These are phyloP conservation scores for Macrotyloma uniflorum DNA, from an alignment of 306 rosid genomes.

Conservation along the genomic window DNA sequence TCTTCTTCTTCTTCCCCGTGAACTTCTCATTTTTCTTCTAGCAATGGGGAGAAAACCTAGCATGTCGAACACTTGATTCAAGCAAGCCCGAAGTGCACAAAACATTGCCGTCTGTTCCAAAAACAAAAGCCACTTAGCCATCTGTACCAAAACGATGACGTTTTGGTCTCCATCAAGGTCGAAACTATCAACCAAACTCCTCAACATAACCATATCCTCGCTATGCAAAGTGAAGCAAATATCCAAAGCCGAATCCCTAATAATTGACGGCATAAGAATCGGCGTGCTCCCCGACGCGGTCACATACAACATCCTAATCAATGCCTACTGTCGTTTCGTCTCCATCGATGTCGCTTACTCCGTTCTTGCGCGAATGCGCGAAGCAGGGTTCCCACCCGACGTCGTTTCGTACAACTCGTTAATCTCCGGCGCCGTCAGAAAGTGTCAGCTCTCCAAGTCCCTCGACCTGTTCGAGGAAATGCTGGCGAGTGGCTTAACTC, in stretches of 20 bases:
- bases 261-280: slow-evolving; percentile 65
- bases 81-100: too few relatives aligned
- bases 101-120: too few relatives aligned
- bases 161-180: neutral
- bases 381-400: slow-evolving; percentile 72
- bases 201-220: slow-evolving; percentile 70
- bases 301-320: slow-evolving; percentile 77
- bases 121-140: too few relatives aligned
- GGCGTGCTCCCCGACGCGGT: slow-evolving; percentile 69
- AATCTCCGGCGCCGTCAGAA: slow-evolving; percentile 59
- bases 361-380: slow-evolving; percentile 66
- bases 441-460: slow-evolving; percentile 42
- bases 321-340: slow-evolving; percentile 66
- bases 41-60: too few relatives aligned
- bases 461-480: slow-evolving; percentile 73
- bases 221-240: slow-evolving; percentile 57
- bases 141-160: neutral
- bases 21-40: too few relatives aligned
- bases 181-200: slow-evolving; percentile 61
- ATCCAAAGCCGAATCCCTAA: slow-evolving; percentile 57
- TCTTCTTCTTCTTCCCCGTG: too few relatives aligned
- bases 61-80: too few relatives aligned
- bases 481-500: slow-evolving; percentile 55
- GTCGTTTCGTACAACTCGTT: slow-evolving; percentile 75
- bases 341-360: slow-evolving; percentile 57